Evolutionary conservation across 495 filamentous ascomycete species (phyloP).

Genomic region (Daldinia grandis): DNA sequence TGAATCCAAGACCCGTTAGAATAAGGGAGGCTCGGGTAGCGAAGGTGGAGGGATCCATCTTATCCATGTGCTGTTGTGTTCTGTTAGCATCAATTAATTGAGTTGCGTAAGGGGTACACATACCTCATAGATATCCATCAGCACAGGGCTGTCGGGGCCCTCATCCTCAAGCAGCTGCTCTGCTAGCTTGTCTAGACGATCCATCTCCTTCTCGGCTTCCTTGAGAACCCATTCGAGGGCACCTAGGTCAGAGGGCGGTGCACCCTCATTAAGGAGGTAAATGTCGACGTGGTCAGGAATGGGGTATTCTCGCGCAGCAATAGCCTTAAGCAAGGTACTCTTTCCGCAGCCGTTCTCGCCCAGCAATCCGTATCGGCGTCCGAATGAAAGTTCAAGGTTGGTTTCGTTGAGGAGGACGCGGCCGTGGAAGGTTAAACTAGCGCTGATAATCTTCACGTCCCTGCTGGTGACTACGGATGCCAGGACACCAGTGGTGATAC

Average conservation of each 20-base stretch:
- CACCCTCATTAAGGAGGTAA: conserved; percentile 97
- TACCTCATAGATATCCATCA: conserved; percentile 97
- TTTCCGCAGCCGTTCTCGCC: conserved; percentile 99
- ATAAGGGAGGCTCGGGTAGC: conserved; percentile 95
- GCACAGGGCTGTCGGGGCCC: conserved; percentile 87
- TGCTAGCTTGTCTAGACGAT: conserved; percentile 82
- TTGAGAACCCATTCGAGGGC: conserved; percentile 96
- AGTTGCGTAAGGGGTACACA: conserved; percentile 40
- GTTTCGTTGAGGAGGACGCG: conserved; percentile 94
- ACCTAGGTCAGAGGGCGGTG: conserved; percentile 86
- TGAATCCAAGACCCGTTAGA: conserved; percentile 98
- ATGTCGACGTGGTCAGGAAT: conserved; percentile 98
- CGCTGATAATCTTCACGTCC: conserved; percentile 96
- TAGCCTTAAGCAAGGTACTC: conserved; percentile 94
- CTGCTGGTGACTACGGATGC: conserved; percentile 82
- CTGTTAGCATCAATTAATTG: conserved; percentile 26
- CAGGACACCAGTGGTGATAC: conserved; percentile 97
- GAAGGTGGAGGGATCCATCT: conserved; percentile 99
- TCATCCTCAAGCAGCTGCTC: conserved; percentile 91
- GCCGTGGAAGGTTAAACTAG: conserved; percentile 95
- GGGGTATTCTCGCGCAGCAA: conserved; percentile 91
- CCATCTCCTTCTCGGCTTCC: conserved; percentile 94
- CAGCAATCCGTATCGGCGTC: conserved; percentile 90
- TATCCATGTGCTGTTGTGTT: conserved; percentile 85
- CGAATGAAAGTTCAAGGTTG: conserved; percentile 91